Base-by-base conservation (phyloP, 139 green algal species). In the Picochlorum costavermella region DNA sequence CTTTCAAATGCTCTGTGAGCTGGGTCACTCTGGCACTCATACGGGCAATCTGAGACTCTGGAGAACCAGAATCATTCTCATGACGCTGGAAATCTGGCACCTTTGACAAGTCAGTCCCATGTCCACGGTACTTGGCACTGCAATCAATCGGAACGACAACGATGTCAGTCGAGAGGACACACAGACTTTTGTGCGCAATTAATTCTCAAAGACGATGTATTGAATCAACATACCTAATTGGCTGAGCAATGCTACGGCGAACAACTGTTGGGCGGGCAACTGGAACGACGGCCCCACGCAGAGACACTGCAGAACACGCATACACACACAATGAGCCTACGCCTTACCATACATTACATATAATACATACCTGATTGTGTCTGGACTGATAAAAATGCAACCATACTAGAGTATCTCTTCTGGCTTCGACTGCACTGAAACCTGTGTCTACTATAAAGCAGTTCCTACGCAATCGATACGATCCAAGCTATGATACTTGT, bases 1-100 rank as follows among this genome's bases (percentile, higher is more conserved):
- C 16, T 67, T 78, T 61, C 60, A 88, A 67, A 70, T 88, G 82
- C 6, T 16, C 37, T 1, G 82, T 86, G 16, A 88, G 74, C 72
- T 88, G 82, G 5, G 23, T 23, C 20, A 88, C 72, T 36, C 82
- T 69, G 4, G 80, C 76, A 20, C 58, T 68, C 2, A 88, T 61
- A 6, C 70, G 60, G 3, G 77, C 77, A 45, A 88, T 67, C 67
- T 85, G 81, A 33, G 76, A 58, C 69, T 87, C 82, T 31, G 82
- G 33, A 23, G 74, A 83, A 28, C 82, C 82, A 5, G 28, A 66
- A 67, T 88, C 82, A 9, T 25, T 67, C 40, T 56, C 43, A 23
- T 56, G 12, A 14, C 75, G 57, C 62, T 71, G 55, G 57, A 80
- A 83, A 17, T 59, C 23, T 9, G 44, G 16, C 2, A 82, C 72